A percentile compares a stretch with the other conserved stretches of the same genome.
phyloP scores from a whole-genome alignment of 176 grass and related monocot species.

The Dactylis glomerata region DNA sequence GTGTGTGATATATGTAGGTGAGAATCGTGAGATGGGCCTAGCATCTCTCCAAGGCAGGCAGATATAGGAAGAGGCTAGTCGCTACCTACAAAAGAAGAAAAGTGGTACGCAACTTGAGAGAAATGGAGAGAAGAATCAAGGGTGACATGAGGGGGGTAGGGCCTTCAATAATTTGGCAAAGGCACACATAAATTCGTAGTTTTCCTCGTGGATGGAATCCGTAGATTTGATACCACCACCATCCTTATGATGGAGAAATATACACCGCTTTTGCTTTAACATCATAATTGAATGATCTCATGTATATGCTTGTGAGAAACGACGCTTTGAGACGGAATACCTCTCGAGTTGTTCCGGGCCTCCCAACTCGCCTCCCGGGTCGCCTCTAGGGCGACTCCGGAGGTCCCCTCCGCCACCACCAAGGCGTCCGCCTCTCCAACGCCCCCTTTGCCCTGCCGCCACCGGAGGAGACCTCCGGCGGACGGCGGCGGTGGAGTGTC shows the following conservation, averaged over 20 bases:
- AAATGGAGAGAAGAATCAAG: slow-evolving; percentile 13
- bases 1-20: background rate
- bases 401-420: too few species aligned
- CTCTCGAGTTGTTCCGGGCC: too few species aligned
- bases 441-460: too few species aligned
- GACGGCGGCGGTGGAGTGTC: too few species aligned
- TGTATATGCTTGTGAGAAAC: background rate
- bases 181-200: background rate
- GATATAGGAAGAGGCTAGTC: background rate
- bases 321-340: too few species aligned
- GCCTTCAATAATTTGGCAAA: slow-evolving; percentile 30
- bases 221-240: slow-evolving; percentile 43
- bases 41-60: background rate
- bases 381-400: too few species aligned
- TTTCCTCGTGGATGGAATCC: slow-evolving; percentile 26
- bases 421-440: too few species aligned
- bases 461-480: too few species aligned
- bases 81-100: slow-evolving; percentile 31
- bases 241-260: slow-evolving; percentile 28
- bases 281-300: slow-evolving; percentile 19
- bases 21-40: too few species aligned
- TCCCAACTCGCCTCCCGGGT: too few species aligned
- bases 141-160: background rate
- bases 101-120: slow-evolving; percentile 32
- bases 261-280: slow-evolving; percentile 2